A percentile compares a stretch with the other conserved stretches of the same genome.
phyloP scores from a whole-genome alignment of 306 rosid genomes.

The Pyrus betulifolia region DNA sequence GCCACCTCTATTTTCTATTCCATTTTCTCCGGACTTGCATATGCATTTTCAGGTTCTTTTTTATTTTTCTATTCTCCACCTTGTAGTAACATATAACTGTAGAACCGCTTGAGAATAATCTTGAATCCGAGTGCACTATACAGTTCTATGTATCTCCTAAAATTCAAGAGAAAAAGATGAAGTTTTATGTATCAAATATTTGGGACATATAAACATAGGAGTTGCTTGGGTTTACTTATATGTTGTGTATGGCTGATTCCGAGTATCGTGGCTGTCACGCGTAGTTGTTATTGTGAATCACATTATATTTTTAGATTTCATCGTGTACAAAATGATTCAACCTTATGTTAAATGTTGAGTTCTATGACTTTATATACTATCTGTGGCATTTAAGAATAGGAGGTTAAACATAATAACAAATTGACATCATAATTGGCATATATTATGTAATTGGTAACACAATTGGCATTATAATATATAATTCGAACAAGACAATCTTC shows the following conservation, averaged over 20 bases:
- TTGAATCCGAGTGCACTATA: not conserved
- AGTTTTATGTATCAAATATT: not conserved
- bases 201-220: not conserved
- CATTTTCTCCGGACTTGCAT: not conserved
- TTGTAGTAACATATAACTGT: not conserved
- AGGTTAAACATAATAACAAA: not conserved
- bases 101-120: not conserved
- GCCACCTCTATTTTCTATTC: not conserved
- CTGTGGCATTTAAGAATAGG: not conserved
- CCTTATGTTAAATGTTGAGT: not conserved
- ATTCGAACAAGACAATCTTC: too few species aligned
- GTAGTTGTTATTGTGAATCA: not conserved
- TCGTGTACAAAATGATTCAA: not conserved
- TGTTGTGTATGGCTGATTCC: not conserved
- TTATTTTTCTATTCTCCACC: not conserved
- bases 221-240: not conserved
- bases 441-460: too few species aligned
- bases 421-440: not conserved
- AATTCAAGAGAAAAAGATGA: not conserved
- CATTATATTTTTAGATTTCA: not conserved
- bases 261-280: too few species aligned
- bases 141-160: not conserved
- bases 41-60: not conserved
- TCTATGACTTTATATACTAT: not conserved
- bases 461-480: not conserved